Percentiles rank a stretch among this genome's conserved stretches.
Conservation (phyloP, 805 yeast genomes). For the Ogataea wickerhamii region DNA sequence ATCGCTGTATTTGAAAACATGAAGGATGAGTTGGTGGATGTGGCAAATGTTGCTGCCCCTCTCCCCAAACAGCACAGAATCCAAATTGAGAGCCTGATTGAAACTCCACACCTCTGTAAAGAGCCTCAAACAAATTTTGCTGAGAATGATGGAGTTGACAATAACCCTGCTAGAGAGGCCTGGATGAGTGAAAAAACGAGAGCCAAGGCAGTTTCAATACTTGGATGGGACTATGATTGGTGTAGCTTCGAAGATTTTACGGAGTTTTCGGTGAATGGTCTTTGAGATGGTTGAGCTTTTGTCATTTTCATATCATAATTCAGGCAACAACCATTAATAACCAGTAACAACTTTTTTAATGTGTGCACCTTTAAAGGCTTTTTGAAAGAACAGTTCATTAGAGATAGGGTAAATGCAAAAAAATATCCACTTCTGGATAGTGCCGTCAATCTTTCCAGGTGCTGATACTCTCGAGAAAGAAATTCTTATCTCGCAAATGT, state of each 20-base stretch:
- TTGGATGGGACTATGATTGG: slow-evolving; percentile 13
- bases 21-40: slow-evolving; percentile 18
- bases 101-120: slow-evolving; percentile 2
- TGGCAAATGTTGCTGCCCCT: slow-evolving; percentile 18
- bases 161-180: not conserved
- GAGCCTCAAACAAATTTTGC: not conserved
- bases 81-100: slow-evolving; percentile 9
- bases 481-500: too few species aligned
- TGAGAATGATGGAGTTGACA: not conserved
- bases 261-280: not conserved
- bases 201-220: slow-evolving; percentile 5
- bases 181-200: slow-evolving; percentile 4
- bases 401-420: too few species aligned
- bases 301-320: too few species aligned
- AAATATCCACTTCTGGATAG: too few species aligned
- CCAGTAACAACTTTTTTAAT: too few species aligned
- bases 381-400: too few species aligned
- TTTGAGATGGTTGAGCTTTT: too few species aligned
- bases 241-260: slow-evolving; percentile 3
- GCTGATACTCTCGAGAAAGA: too few species aligned
- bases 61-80: slow-evolving; percentile 12
- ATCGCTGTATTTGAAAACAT: slow-evolving; percentile 16
- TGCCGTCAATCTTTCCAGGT: too few species aligned
- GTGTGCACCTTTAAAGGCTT: too few species aligned
- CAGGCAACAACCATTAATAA: too few species aligned